These are phyloP conservation scores for Aspergillus brunneoviolaceus DNA, from an alignment of 2,329 filamentous ascomycete genomes.

Conservation along the genomic window DNA sequence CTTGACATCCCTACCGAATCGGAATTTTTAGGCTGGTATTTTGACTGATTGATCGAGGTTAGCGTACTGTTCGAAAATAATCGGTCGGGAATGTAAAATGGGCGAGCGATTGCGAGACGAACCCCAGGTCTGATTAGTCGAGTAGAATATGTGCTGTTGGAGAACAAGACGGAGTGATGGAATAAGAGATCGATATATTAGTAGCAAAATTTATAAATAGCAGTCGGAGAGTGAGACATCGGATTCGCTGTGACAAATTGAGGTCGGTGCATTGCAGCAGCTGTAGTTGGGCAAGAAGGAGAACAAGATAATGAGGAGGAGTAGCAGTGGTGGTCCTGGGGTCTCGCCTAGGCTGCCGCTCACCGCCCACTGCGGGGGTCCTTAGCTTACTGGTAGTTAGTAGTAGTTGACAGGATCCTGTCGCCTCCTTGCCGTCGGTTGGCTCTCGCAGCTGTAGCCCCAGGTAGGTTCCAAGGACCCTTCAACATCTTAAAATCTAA, in stretches of 20 bases:
- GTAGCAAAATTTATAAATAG: not conserved
- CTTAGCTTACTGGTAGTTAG: no score
- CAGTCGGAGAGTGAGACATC: not conserved
- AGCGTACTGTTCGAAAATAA: not conserved
- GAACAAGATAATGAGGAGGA: not conserved
- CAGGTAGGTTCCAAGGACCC: not conserved
- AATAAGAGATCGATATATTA: not conserved
- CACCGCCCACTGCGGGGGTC: no score
- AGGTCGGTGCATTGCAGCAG: not conserved
- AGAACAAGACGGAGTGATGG: not conserved
- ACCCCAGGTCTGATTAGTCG: not conserved
- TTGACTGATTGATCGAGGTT: conserved; percentile 21
- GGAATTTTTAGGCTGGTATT: conserved; percentile 66
- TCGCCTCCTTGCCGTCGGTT: no score
- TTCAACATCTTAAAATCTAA: not conserved
- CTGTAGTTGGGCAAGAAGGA: not conserved
- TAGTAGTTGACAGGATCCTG: no score
- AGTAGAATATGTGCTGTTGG: not conserved
- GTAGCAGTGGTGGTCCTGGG: no score
- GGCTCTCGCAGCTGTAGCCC: no score
- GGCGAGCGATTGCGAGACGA: not conserved
- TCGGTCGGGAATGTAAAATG: not conserved
- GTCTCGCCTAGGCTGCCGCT: no score
- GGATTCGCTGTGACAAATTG: not conserved
- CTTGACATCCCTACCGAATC: conserved; percentile 64